Evolutionary conservation across 495 filamentous ascomycete genomes (phyloP), one percentile per base, ranked within the genome.

Genomic region (Lasiosphaeris hirsuta): DNA sequence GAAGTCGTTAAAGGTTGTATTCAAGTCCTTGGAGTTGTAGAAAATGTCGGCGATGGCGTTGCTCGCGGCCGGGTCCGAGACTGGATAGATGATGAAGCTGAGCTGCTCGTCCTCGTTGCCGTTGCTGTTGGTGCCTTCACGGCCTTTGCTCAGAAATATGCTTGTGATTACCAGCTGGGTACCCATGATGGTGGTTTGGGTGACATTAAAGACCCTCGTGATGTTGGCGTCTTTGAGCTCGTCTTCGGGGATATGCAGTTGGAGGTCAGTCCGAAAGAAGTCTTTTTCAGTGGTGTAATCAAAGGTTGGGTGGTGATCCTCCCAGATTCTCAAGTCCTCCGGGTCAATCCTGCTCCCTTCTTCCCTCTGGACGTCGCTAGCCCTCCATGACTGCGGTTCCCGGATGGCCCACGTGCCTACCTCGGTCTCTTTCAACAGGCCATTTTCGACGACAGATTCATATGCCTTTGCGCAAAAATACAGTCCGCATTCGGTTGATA

Each of bases 391-490:
- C 19, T 18, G 23, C 13, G 5, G 13, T 36, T 50, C 47, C 30
- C 34, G 23, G n/a, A 50, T n/a, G 11, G 47, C 47, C 23, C 47
- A 50, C 4, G 47, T 35, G n/a, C 47, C 47, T 3, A 37, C 5
- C 30, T n/a, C 30, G 23, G 47, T 50, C 34, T 50, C 47, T 23
- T 13, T n/a, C 10, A 50, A n/a, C 30, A 36, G n/a, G 3, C 47
- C 47, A 30, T 50, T 50, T 13, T 5, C 15, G 13, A 18, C 34
- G 7, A 17, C 13, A 4, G 47, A 23, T n/a, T 23, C 23, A 23
- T 50, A 50, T n/a, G 47, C 47, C 18, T 50, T 50, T 23, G 47
- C 47, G 14, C 47, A 50, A 33, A 50, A 13, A 18, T 50, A 50
- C 10, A 50, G 47, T 23, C 30, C 47, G n/a, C 47, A 50, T 33